Base-by-base conservation (phyloP, 2,329 filamentous ascomycete genomes). In the Fusarium tupiense region DNA sequence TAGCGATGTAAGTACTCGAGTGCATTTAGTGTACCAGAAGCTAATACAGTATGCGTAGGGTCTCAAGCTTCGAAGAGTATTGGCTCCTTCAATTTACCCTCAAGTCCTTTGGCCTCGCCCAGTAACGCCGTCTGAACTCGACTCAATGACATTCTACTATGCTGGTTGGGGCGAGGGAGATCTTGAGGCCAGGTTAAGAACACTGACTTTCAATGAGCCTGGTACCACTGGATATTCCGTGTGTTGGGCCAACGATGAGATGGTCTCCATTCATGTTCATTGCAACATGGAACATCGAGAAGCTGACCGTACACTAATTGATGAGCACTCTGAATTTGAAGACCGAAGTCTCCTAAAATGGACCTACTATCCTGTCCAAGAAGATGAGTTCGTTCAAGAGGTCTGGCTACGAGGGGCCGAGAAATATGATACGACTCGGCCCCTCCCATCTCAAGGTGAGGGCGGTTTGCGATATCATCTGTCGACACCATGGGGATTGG, bases 161-260 rank as follows among this genome's bases (percentile, higher is more conserved):
- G 53, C 66, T 22, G 67, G 67, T 2, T 70, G 67, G 67, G 67
- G 67, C 12, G 67, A 71, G 20, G 67, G 60, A 8, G 37, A 38
- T 7, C 19, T 33, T 17, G 35, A 49, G 14, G 57, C 68, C 5
- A 75, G 65, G 14, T 52, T 74, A 50, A 50, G 29, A 16, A 6
- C 47, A 7, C 38, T 75, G 7, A 40, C 47, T 5, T 40, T 74
- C 6, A 74, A 74, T 33, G 31, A 62, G 5, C 41, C 54, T 41
- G 37, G 29, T 8, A 63, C 50, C 6, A 22, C 20, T 8, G 68
- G 68, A 8, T 74, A 74, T 40, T 75, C 69, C 12, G 24, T 54
- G 5, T 72, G 68, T 20, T 74, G 72, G 72, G 17, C 24, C 22
- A 6, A 22, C 0, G 22, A 44, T 6, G 49, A 67, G 6, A 69